phyloP scores from a whole-genome alignment of 2,329 filamentous ascomycete genomes.

The Sclerotiophoma versabilis region DNA sequence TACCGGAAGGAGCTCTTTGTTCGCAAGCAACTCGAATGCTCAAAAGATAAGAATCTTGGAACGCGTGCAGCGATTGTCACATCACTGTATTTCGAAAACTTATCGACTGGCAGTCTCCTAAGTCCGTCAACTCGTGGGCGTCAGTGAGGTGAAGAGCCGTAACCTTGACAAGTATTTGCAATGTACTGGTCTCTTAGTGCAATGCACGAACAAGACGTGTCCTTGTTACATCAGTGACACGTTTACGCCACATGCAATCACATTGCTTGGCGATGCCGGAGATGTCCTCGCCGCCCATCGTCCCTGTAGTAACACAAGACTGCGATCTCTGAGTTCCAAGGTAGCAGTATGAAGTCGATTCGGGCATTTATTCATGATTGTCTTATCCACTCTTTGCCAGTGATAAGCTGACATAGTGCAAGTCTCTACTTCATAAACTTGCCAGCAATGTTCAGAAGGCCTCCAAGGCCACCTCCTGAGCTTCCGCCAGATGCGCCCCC shows the following conservation, averaged over 20 bases:
- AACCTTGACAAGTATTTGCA: not conserved
- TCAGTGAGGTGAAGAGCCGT: not conserved
- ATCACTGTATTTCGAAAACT: no score
- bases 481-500: constrained; percentile 51
- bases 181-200: not conserved
- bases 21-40: not conserved
- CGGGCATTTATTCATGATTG: not conserved
- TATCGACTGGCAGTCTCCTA: no score
- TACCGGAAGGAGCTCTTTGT: not conserved
- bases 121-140: no score
- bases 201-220: constrained; percentile 3
- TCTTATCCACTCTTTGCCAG: not conserved
- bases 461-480: constrained; percentile 54
- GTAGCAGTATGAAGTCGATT: no score
- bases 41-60: not conserved
- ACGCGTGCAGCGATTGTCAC: no score
- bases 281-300: not conserved
- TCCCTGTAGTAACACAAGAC: not conserved
- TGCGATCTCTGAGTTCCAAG: not conserved
- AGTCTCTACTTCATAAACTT: constrained; percentile 62
- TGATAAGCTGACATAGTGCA: not conserved
- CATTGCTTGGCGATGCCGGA: not conserved
- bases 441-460: constrained; percentile 65
- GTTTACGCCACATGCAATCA: not conserved
- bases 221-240: constrained; percentile 7